A percentile compares a stretch with the other conserved stretches of the same genome.
Evolutionary conservation across 345 rosid species (phyloP).

Genomic region (Gossypioides kirkii): DNA sequence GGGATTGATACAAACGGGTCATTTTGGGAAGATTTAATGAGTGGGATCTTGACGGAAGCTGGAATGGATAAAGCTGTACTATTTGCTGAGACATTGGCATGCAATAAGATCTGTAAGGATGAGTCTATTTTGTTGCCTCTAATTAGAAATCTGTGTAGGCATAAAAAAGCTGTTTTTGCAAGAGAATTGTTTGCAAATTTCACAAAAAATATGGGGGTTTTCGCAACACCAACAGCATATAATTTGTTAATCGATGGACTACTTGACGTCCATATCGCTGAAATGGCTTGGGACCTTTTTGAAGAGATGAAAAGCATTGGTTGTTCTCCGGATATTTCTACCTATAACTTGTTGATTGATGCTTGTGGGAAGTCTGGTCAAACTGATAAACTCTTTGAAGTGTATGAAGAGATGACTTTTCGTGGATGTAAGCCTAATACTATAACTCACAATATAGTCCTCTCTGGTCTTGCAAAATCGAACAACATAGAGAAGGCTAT

Average conservation of each 20-base stretch:
- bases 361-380: conserved; percentile 61
- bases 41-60: conserved; percentile 59
- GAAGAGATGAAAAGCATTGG: conserved; percentile 54
- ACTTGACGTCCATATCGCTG: conserved; percentile 40
- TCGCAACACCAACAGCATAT: conserved; percentile 40
- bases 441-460: conserved; percentile 73
- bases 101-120: conserved; percentile 40
- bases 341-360: conserved; percentile 71
- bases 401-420: conserved; percentile 58
- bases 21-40: conserved; percentile 75
- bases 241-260: conserved; percentile 64
- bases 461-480: conserved; percentile 61
- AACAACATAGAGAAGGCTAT: conserved; percentile 57
- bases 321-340: conserved; percentile 55
- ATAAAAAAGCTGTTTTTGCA: conserved; percentile 47
- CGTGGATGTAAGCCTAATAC: conserved; percentile 57
- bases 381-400: conserved; percentile 42
- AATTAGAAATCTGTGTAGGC: conserved; percentile 56
- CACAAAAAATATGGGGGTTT: conserved; percentile 51
- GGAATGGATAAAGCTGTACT: conserved; percentile 49
- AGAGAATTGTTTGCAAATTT: conserved; percentile 46
- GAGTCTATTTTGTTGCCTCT: conserved; percentile 64
- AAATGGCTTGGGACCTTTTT: conserved; percentile 47
- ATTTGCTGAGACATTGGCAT: conserved; percentile 59
- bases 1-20: conserved; percentile 19